Evolutionary conservation across 257 asterid genomes (phyloP).

Genomic region (Forsythia suspensa): DNA sequence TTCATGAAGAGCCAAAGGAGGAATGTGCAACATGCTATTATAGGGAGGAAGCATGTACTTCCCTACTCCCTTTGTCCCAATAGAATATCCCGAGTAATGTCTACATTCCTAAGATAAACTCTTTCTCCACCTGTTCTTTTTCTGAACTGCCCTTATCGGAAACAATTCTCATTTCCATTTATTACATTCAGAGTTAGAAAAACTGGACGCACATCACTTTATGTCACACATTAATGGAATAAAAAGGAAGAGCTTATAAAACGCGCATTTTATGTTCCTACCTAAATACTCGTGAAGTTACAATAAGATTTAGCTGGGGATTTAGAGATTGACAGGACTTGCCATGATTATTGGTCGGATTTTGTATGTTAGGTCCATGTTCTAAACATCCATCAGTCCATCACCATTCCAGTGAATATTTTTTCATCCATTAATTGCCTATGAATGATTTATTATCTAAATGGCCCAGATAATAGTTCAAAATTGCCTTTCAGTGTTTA

Average conservation of each 20-base stretch:
- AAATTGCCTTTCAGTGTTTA: not conserved
- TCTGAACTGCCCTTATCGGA: not conserved
- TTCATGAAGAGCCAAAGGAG: not conserved
- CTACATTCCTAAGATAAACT: not conserved
- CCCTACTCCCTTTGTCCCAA: not conserved
- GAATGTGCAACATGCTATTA: not conserved
- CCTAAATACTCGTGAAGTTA: not conserved
- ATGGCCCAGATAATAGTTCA: not conserved
- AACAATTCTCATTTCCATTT: not conserved
- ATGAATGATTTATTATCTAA: not conserved
- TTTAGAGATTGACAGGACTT: not conserved
- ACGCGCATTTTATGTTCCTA: not conserved
- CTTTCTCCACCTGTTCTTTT: not conserved
- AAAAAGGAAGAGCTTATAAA: not conserved
- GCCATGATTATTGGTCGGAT: not conserved
- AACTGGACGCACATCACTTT: not conserved
- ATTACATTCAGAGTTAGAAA: not conserved
- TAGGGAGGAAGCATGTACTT: not conserved
- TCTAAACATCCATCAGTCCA: not conserved
- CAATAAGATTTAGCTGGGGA: not conserved
- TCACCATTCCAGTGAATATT: not conserved
- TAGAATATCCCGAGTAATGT: not conserved
- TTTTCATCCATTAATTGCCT: not conserved
- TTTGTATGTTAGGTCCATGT: not conserved
- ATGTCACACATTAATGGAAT: not conserved